Conservation (phyloP, 805 yeast species). For the Ascoidea rubescens region DNA sequence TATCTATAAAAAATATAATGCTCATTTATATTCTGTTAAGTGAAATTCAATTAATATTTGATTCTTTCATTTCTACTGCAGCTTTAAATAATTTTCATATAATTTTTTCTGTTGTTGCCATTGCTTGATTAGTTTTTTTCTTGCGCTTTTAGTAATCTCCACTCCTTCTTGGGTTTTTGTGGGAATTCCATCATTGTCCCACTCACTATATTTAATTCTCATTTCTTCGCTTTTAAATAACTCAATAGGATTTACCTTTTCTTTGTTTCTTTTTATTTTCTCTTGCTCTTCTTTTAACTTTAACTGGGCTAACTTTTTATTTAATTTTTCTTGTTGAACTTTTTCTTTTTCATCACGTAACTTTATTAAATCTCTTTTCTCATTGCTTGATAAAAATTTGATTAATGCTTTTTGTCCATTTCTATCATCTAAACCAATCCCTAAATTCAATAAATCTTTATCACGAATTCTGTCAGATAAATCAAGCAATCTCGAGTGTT, state of each 20-base stretch:
- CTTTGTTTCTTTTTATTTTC: constrained; percentile 46
- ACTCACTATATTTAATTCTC: constrained; percentile 36
- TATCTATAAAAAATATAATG: no score
- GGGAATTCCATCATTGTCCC: constrained; percentile 84
- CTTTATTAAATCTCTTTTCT: constrained; percentile 46
- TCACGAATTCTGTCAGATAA: constrained; percentile 68
- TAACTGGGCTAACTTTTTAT: constrained; percentile 43
- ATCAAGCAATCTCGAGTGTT: constrained; percentile 40
- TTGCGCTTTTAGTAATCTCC: constrained; percentile 73
- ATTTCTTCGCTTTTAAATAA: constrained; percentile 48
- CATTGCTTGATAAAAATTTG: constrained; percentile 62
- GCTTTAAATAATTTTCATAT: constrained; percentile 42
- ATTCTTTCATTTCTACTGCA: no score
- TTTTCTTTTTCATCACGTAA: constrained; percentile 48
- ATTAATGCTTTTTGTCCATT: constrained; percentile 60
- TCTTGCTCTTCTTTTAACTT: constrained; percentile 49
- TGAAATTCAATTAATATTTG: no score
- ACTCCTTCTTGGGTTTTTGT: constrained; percentile 62
- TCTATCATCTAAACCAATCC: constrained; percentile 84
- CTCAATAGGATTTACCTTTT: constrained; percentile 54
- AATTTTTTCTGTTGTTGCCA: constrained; percentile 73
- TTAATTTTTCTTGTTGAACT: constrained; percentile 38
- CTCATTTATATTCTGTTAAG: no score
- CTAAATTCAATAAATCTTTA: constrained; percentile 54
- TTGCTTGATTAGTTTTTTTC: constrained; percentile 69